Conservation (phyloP, 139 green algal genomes). For the Coelastrella sp. region DNA sequence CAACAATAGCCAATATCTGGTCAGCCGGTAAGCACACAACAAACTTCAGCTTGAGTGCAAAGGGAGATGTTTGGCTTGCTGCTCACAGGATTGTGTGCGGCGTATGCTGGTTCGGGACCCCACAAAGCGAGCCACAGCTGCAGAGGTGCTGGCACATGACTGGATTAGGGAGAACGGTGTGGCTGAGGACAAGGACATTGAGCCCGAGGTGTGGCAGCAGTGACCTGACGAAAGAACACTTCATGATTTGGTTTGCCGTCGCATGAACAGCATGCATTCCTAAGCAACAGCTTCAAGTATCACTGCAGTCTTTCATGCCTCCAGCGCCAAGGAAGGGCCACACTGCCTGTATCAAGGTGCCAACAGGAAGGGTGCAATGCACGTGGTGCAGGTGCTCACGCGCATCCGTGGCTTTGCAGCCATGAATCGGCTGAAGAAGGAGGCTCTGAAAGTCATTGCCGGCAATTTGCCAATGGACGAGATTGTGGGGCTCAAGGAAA, state of each 20-base stretch:
- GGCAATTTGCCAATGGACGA: constrained; percentile 75
- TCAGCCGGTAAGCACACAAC: too few species aligned
- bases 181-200: constrained; percentile 78
- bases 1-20: too few species aligned
- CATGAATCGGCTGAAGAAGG: constrained; percentile 97
- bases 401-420: constrained; percentile 90
- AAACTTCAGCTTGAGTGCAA: too few species aligned
- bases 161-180: constrained; percentile 92
- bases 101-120: constrained; percentile 88
- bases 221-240: not conserved
- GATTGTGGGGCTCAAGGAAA: constrained; percentile 64
- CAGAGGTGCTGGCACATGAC: constrained; percentile 82
- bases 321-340: too few species aligned
- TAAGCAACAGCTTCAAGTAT: too few species aligned
- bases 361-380: constrained; percentile 20
- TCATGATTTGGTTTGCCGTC: not conserved
- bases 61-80: not conserved
- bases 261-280: too few species aligned
- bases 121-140: constrained; percentile 81
- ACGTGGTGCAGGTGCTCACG: constrained; percentile 68
- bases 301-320: too few species aligned
- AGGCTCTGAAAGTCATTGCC: constrained; percentile 71
- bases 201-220: constrained; percentile 50
- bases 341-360: too few species aligned
- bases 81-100: constrained; percentile 72